Percentiles rank a stretch among this genome's conserved stretches.
These are phyloP conservation scores for Metschnikowia koreensis DNA, from an alignment of 805 yeast species.

Conservation along the genomic window DNA sequence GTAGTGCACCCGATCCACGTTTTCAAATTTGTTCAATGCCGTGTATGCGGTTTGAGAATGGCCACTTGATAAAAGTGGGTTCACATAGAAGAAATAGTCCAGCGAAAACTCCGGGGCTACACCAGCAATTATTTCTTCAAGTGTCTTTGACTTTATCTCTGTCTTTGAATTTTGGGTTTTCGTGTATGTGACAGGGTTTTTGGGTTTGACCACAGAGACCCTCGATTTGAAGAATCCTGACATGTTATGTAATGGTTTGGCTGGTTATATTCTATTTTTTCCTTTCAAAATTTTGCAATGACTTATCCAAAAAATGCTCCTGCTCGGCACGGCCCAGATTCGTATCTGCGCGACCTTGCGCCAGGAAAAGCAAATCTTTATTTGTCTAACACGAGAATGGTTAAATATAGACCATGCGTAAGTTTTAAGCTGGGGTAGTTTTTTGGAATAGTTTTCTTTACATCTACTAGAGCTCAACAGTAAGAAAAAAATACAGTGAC, in stretches of 20 bases:
- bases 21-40: slow-evolving; percentile 42
- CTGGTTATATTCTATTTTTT: no score
- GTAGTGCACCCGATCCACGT: slow-evolving; percentile 42
- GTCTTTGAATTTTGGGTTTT: background rate
- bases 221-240: slow-evolving; percentile 16
- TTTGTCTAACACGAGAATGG: no score
- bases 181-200: slow-evolving; percentile 10
- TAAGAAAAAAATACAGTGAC: no score
- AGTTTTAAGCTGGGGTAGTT: no score
- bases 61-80: slow-evolving; percentile 49
- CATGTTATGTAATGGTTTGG: background rate
- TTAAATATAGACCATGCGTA: no score
- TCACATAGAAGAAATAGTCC: slow-evolving; percentile 39
- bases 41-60: slow-evolving; percentile 51
- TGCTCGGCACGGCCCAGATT: background rate
- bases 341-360: no score
- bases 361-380: no score
- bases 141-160: background rate
- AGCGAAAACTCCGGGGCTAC: slow-evolving; percentile 39
- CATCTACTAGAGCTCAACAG: no score
- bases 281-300: no score
- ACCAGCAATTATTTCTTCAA: slow-evolving; percentile 31
- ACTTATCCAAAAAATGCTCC: background rate
- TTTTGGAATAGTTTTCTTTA: no score
- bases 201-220: slow-evolving; percentile 9